Evolutionary conservation across 1,284 basidiomycete genomes (phyloP).

Genomic region (Neonothopanus nambi): DNA sequence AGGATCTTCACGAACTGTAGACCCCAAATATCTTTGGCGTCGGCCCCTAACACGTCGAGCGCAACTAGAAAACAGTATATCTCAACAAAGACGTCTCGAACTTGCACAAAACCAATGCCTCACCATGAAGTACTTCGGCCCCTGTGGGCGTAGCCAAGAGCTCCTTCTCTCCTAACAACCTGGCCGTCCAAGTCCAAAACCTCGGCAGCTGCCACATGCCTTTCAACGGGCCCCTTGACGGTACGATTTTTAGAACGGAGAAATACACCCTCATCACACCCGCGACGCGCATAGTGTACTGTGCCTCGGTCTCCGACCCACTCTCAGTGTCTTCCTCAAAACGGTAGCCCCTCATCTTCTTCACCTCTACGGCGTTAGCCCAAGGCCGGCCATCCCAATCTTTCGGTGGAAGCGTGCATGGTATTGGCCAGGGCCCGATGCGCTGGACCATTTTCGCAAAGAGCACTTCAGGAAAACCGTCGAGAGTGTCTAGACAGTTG

Average conservation of each 20-base stretch:
- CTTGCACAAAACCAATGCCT: slow-evolving; percentile 35
- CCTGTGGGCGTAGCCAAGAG: slow-evolving; percentile 58
- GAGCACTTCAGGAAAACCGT: slow-evolving; percentile 71
- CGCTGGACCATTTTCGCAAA: slow-evolving; percentile 86
- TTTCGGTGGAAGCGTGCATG: slow-evolving; percentile 46
- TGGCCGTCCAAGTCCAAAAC: slow-evolving; percentile 69
- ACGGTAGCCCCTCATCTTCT: slow-evolving; percentile 72
- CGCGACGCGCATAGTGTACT: slow-evolving; percentile 76
- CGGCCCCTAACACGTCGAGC: slow-evolving; percentile 70
- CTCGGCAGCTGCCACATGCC: slow-evolving; percentile 59
- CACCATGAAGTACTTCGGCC: slow-evolving; percentile 68
- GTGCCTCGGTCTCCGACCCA: slow-evolving; percentile 51
- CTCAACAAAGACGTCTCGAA: background rate
- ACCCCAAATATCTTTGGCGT: slow-evolving; percentile 68
- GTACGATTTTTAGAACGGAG: slow-evolving; percentile 58
- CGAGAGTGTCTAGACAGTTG: slow-evolving; percentile 63
- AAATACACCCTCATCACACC: slow-evolving; percentile 91
- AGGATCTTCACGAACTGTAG: slow-evolving; percentile 80
- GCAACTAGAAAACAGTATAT: slow-evolving; percentile 45
- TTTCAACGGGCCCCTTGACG: slow-evolving; percentile 40
- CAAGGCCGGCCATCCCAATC: slow-evolving; percentile 51
- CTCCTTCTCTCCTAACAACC: slow-evolving; percentile 51
- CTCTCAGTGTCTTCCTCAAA: slow-evolving; percentile 39
- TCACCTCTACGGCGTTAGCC: slow-evolving; percentile 35
- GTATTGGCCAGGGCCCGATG: slow-evolving; percentile 71